Evolutionary conservation across 768 basidiomycete species (phyloP).

Genomic region (Vararia minispora): DNA sequence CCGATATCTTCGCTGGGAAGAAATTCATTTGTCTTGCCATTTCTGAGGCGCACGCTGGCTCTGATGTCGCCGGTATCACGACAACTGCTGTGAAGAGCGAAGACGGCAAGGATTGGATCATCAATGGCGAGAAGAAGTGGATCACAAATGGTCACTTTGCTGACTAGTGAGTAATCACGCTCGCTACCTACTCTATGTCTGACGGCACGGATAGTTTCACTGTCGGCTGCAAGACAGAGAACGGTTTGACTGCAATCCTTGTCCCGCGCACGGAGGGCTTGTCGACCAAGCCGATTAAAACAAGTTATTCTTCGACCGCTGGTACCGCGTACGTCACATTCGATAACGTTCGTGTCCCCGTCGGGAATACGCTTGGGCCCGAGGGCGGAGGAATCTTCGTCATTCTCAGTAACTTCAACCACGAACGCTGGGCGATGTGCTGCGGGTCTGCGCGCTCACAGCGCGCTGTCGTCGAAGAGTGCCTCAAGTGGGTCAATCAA

Average conservation of each 20-base stretch:
- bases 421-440: constrained; percentile 90
- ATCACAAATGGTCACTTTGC: constrained; percentile 65
- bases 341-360: constrained; percentile 77
- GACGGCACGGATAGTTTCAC: constrained; percentile 39
- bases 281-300: constrained; percentile 80
- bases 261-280: constrained; percentile 76
- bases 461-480: constrained; percentile 69
- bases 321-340: constrained; percentile 82
- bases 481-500: constrained; percentile 82
- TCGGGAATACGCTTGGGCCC: constrained; percentile 75
- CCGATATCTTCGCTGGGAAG: constrained; percentile 58
- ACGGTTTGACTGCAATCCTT: constrained; percentile 76
- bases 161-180: constrained; percentile 17
- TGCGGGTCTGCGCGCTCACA: constrained; percentile 57
- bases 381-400: constrained; percentile 67
- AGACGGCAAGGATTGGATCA: constrained; percentile 76
- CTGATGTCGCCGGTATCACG: constrained; percentile 71
- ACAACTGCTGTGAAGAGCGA: constrained; percentile 71
- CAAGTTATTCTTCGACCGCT: constrained; percentile 79
- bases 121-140: constrained; percentile 86
- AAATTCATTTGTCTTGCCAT: constrained; percentile 85
- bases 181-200: constrained; percentile 4
- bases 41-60: constrained; percentile 81
- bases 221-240: constrained; percentile 61
- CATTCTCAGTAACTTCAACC: constrained; percentile 81